phyloP scores from a whole-genome alignment of 1,139 yeast genomes.

The Barnettozyma hawaiiensis region DNA sequence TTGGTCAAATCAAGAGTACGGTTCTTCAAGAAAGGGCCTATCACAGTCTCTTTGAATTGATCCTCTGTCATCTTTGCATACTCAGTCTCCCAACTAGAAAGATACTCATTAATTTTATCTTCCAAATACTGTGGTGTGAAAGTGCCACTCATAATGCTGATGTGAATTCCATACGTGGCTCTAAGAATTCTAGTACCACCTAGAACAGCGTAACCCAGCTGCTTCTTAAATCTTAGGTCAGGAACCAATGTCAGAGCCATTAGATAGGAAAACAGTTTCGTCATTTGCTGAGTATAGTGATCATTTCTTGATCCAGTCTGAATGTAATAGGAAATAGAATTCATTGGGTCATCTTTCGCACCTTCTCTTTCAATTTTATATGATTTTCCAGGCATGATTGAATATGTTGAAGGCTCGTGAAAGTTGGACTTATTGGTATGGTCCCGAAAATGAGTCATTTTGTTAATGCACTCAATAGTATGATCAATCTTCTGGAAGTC shows the following conservation, averaged over 20 bases:
- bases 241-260: conserved; percentile 37
- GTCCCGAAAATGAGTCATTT: conserved; percentile 23
- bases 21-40: conserved; percentile 35
- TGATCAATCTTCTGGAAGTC: conserved; percentile 30
- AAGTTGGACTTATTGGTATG: conserved; percentile 3
- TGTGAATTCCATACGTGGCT: conserved; percentile 49
- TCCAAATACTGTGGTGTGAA: conserved; percentile 35
- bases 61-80: conserved; percentile 27
- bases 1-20: conserved; percentile 21
- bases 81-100: conserved; percentile 34
- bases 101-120: conserved; percentile 40
- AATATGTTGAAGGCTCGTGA: conserved; percentile 33
- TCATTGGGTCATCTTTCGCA: conserved; percentile 42
- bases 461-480: conserved; percentile 13
- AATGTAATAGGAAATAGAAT: conserved; percentile 44
- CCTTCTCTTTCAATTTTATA: conserved; percentile 29
- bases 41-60: conserved; percentile 32
- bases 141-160: conserved; percentile 46
- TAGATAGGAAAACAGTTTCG: conserved; percentile 41
- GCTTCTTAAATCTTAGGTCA: conserved; percentile 46
- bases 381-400: conserved; percentile 35
- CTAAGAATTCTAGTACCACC: conserved; percentile 50
- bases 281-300: conserved; percentile 31
- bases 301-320: conserved; percentile 48
- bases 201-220: conserved; percentile 52